These are phyloP conservation scores for Tylopilus orsonianus DNA, from an alignment of 1,284 basidiomycete species.

Conservation along the genomic window DNA sequence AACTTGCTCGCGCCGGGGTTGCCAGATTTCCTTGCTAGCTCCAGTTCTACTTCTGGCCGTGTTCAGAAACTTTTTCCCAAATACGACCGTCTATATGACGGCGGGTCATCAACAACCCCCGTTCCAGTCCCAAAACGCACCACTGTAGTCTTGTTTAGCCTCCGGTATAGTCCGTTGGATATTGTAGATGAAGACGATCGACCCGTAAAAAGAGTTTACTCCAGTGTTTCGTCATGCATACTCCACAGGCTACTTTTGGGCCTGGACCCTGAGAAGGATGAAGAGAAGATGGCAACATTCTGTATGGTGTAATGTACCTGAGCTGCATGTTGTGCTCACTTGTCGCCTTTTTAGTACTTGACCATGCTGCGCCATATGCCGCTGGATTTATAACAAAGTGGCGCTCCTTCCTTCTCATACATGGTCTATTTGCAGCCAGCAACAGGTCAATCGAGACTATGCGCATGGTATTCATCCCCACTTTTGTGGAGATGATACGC, in stretches of 20 bases:
- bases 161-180: not conserved
- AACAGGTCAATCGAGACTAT: conserved; percentile 12
- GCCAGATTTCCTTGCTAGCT: conserved; percentile 12
- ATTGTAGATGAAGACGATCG: conserved; percentile 2
- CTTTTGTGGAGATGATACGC: conserved; percentile 18
- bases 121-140: conserved; percentile 5
- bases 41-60: conserved; percentile 22
- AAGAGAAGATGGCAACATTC: conserved; percentile 14
- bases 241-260: not conserved
- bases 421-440: conserved; percentile 18
- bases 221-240: not conserved
- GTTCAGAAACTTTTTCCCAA: conserved; percentile 8
- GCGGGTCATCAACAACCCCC: not conserved
- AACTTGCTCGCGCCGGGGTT: conserved; percentile 23
- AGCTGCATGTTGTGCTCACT: not conserved
- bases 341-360: conserved; percentile 6
- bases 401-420: conserved; percentile 22
- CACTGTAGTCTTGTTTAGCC: not conserved
- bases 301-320: conserved; percentile 9
- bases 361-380: conserved; percentile 19
- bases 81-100: conserved; percentile 5
- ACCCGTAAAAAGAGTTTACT: not conserved
- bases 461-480: conserved; percentile 5
- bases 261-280: conserved; percentile 9
- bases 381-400: conserved; percentile 17